phyloP scores from a whole-genome alignment of 2,329 filamentous ascomycete genomes.

The Pestalotiopsis sp. region DNA sequence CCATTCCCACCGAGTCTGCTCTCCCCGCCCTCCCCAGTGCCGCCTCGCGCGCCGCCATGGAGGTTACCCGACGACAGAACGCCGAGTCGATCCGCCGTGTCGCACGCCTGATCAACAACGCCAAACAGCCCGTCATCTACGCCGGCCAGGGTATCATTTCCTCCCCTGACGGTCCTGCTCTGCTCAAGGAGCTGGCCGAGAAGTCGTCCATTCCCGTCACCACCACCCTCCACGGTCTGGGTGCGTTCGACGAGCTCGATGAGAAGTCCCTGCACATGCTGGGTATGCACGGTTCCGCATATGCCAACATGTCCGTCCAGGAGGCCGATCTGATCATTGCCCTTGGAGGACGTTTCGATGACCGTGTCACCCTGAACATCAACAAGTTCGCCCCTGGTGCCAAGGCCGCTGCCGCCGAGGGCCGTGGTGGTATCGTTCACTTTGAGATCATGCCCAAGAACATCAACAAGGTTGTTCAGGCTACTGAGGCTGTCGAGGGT shows the following conservation, averaged over 20 bases:
- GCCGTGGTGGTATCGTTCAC: slow-evolving; percentile 91
- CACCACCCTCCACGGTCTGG: slow-evolving; percentile 91
- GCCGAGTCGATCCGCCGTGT: slow-evolving; percentile 74
- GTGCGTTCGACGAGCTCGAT: slow-evolving; percentile 90
- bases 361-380: slow-evolving; percentile 85
- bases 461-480: slow-evolving; percentile 99
- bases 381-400: slow-evolving; percentile 88
- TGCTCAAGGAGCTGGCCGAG: slow-evolving; percentile 85
- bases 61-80: slow-evolving; percentile 73
- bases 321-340: slow-evolving; percentile 95
- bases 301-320: slow-evolving; percentile 98
- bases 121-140: slow-evolving; percentile 95
- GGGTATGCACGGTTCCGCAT: slow-evolving; percentile 96
- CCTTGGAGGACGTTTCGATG: slow-evolving; percentile 91
- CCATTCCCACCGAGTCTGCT: slow-evolving; percentile 77
- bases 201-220: slow-evolving; percentile 93
- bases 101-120: slow-evolving; percentile 79
- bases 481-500: slow-evolving; percentile 92
- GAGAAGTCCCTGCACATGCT: slow-evolving; percentile 97
- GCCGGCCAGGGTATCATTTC: slow-evolving; percentile 89
- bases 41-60: slow-evolving; percentile 79
- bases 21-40: slow-evolving; percentile 84
- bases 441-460: slow-evolving; percentile 99
- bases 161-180: slow-evolving; percentile 74
- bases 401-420: slow-evolving; percentile 80